Evolutionary conservation across 108 stramenopile genomes (phyloP).

Genomic region (Cylindrotheca fusiformis): DNA sequence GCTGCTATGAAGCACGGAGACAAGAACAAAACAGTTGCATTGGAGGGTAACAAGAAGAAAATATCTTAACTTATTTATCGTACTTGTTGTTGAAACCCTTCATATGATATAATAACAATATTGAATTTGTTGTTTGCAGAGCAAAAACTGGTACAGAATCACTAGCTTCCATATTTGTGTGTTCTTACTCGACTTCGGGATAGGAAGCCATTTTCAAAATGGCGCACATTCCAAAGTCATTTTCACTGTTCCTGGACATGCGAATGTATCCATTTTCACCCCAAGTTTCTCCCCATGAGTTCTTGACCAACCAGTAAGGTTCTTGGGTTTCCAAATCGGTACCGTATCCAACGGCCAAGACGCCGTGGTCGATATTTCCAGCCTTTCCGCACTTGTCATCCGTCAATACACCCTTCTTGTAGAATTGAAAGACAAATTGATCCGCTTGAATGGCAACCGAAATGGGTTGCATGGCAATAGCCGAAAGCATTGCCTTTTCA

Average conservation of each 20-base stretch:
- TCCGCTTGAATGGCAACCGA: conserved; percentile 79
- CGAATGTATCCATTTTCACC: conserved; percentile 91
- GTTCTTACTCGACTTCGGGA: conserved; percentile 39
- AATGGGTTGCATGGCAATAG: conserved; percentile 74
- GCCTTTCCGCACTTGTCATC: conserved; percentile 62
- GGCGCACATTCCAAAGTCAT: conserved; percentile 79
- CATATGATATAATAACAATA: no score
- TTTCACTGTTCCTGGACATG: conserved; percentile 67
- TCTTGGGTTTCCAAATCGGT: conserved; percentile 62
- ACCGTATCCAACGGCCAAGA: conserved; percentile 95
- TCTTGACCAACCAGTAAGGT: conserved; percentile 75
- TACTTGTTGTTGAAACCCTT: no score
- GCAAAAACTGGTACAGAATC: not conserved
- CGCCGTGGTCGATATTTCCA: conserved; percentile 91
- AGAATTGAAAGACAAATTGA: conserved; percentile 92
- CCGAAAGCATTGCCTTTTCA: conserved; percentile 69
- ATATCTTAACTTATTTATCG: no score
- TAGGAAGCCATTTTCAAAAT: conserved; percentile 68
- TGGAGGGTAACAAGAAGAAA: no score
- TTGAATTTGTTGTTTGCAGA: no score
- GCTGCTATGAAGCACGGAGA: no score
- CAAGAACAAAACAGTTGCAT: no score
- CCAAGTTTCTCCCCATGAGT: conserved; percentile 81
- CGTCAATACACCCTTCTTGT: conserved; percentile 89
- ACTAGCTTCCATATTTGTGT: not conserved